phyloP scores from a whole-genome alignment of 441 rosid species.

The Gossypium schwendimanii region DNA sequence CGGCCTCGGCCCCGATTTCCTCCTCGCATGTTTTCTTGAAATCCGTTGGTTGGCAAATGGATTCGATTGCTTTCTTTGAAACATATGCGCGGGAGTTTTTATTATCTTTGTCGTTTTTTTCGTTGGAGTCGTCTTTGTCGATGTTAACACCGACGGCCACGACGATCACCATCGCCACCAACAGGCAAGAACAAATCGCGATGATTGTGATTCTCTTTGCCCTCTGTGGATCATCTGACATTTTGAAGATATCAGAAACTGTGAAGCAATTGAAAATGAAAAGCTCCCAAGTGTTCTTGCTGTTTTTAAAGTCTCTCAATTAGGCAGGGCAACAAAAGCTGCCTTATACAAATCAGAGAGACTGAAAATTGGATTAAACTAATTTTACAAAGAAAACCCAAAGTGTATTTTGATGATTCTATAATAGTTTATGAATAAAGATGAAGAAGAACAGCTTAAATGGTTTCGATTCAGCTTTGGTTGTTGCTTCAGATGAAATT shows the following conservation, averaged over 20 bases:
- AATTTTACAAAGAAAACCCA: too few species aligned
- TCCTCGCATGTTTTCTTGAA: constrained; percentile 47
- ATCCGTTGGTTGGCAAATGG: constrained; percentile 59
- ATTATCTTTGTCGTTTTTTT: neutral
- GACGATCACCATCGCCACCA: constrained; percentile 48
- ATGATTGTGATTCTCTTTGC: constrained; percentile 37
- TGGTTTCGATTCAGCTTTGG: neutral
- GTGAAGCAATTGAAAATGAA: too few species aligned
- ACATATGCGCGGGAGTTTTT: constrained; percentile 23
- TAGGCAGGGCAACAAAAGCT: too few species aligned
- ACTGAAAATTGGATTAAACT: too few species aligned
- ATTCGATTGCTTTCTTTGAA: constrained; percentile 49
- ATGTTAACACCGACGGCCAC: constrained; percentile 37
- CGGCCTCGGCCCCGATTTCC: constrained; percentile 28
- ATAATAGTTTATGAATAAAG: neutral
- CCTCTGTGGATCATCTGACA: constrained; percentile 19
- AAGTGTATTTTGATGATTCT: too few species aligned
- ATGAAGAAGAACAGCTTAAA: neutral
- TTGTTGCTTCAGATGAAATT: neutral
- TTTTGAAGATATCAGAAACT: too few species aligned
- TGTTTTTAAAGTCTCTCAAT: too few species aligned
- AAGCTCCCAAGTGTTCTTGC: too few species aligned
- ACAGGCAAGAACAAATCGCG: constrained; percentile 38
- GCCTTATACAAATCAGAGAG: too few species aligned
- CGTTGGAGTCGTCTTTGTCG: neutral